These are phyloP conservation scores for Epichloe amarillans DNA, from an alignment of 2,329 filamentous ascomycete species.

Conservation along the genomic window DNA sequence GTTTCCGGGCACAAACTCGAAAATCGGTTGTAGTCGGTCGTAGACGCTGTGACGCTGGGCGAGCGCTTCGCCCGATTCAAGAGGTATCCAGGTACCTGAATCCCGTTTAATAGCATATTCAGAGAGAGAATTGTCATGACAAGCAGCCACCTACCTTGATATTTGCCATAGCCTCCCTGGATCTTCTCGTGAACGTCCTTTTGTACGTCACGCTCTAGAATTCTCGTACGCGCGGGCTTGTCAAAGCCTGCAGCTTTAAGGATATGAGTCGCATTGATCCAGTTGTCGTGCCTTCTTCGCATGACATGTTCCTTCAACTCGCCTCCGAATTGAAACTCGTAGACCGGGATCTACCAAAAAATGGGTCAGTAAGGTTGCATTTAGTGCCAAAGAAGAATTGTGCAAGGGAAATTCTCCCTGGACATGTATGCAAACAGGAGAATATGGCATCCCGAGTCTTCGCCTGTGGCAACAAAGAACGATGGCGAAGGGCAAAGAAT, in stretches of 20 bases:
- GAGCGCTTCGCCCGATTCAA: constrained; percentile 65
- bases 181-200: constrained; percentile 96
- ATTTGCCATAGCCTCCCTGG: constrained; percentile 98
- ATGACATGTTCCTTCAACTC: constrained; percentile 83
- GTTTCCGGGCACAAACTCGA: constrained; percentile 76
- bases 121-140: background rate
- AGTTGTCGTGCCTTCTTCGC: constrained; percentile 83
- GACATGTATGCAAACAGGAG: background rate
- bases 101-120: constrained; percentile 2
- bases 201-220: constrained; percentile 91
- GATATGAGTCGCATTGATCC: constrained; percentile 99
- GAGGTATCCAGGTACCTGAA: constrained; percentile 86
- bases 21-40: constrained; percentile 72
- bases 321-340: constrained; percentile 75
- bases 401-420: background rate
- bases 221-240: constrained; percentile 87
- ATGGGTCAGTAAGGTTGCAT: background rate
- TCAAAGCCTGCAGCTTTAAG: constrained; percentile 94
- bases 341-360: constrained; percentile 66
- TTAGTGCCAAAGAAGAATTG: background rate
- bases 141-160: constrained; percentile 53
- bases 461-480: background rate
- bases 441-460: background rate
- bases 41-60: constrained; percentile 80
- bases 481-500: background rate